Conservation (phyloP, 2,329 filamentous ascomycete genomes). For the Xylariales sp. region DNA sequence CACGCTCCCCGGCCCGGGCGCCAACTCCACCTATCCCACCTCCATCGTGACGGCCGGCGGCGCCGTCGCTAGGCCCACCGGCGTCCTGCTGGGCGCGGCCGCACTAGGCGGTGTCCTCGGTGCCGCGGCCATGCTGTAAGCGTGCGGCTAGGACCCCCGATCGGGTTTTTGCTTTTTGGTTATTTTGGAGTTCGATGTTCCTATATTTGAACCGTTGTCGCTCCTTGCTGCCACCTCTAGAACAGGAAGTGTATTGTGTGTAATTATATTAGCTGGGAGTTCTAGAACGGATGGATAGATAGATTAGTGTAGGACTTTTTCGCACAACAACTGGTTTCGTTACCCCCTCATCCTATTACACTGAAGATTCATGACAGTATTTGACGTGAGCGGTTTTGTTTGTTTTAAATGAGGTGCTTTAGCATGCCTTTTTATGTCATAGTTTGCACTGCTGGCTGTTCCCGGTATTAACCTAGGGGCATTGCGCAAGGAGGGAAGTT, state of each 20-base stretch:
- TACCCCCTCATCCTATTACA: too few relatives aligned
- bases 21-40: slow-evolving; percentile 22
- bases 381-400: background rate
- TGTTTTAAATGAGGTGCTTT: background rate
- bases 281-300: too few relatives aligned
- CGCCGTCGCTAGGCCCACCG: slow-evolving; percentile 41
- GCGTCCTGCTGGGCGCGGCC: slow-evolving; percentile 41
- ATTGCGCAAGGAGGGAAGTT: background rate
- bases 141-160: background rate
- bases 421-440: background rate
- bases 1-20: background rate
- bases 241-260: too few relatives aligned
- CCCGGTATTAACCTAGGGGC: background rate
- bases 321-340: background rate
- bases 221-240: too few relatives aligned
- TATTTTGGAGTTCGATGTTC: background rate
- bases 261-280: too few relatives aligned
- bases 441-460: too few relatives aligned
- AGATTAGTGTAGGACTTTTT: background rate
- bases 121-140: slow-evolving; percentile 50
- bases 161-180: slow-evolving; percentile 14
- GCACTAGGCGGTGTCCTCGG: slow-evolving; percentile 46
- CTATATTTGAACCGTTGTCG: too few relatives aligned
- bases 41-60: slow-evolving; percentile 32
- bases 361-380: background rate